Percentiles rank a stretch among this genome's conserved stretches.
These are phyloP conservation scores for Wickerhamomyces bovis DNA, from an alignment of 805 yeast species.

Conservation along the genomic window DNA sequence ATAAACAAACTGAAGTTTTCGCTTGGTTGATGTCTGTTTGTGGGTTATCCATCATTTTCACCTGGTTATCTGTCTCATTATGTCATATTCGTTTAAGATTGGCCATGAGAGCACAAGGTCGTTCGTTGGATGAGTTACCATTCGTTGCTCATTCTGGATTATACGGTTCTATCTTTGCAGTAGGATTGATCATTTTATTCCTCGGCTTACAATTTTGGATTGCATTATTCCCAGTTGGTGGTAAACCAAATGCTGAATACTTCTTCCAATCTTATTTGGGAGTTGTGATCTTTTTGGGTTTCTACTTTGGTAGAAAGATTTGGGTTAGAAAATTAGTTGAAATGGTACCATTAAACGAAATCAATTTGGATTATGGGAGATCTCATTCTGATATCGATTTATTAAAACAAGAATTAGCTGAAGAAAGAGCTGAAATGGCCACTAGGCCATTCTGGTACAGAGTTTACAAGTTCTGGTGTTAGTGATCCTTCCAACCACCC, in stretches of 20 bases:
- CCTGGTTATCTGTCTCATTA: slow-evolving; percentile 43
- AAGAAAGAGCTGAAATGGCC: slow-evolving; percentile 46
- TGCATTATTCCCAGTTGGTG: slow-evolving; percentile 40
- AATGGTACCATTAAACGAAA: slow-evolving; percentile 39
- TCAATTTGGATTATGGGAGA: slow-evolving; percentile 61
- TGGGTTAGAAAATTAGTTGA: slow-evolving; percentile 37
- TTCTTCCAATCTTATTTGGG: slow-evolving; percentile 39
- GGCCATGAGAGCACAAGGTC: slow-evolving; percentile 38
- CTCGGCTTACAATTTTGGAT: slow-evolving; percentile 43
- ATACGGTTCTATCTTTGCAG: slow-evolving; percentile 36
- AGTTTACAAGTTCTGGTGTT: slow-evolving; percentile 49
- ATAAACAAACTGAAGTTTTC: slow-evolving; percentile 34
- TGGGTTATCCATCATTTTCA: slow-evolving; percentile 42
- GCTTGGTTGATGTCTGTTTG: slow-evolving; percentile 45
- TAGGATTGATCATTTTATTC: slow-evolving; percentile 29
- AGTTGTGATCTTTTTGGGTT: slow-evolving; percentile 33
- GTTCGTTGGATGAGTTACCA: slow-evolving; percentile 34
- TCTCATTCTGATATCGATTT: slow-evolving; percentile 53
- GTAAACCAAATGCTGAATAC: slow-evolving; percentile 24
- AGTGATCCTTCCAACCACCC: too few relatives aligned
- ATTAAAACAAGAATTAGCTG: slow-evolving; percentile 49
- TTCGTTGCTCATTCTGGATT: slow-evolving; percentile 38
- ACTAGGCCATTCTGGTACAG: slow-evolving; percentile 43
- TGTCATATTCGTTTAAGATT: slow-evolving; percentile 41
- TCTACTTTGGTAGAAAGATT: slow-evolving; percentile 36